Percentiles rank a stretch among this genome's conserved stretches.
These are phyloP conservation scores for Coniochaeta sp. DNA, from an alignment of 2,329 filamentous ascomycete genomes.

Conservation along the genomic window DNA sequence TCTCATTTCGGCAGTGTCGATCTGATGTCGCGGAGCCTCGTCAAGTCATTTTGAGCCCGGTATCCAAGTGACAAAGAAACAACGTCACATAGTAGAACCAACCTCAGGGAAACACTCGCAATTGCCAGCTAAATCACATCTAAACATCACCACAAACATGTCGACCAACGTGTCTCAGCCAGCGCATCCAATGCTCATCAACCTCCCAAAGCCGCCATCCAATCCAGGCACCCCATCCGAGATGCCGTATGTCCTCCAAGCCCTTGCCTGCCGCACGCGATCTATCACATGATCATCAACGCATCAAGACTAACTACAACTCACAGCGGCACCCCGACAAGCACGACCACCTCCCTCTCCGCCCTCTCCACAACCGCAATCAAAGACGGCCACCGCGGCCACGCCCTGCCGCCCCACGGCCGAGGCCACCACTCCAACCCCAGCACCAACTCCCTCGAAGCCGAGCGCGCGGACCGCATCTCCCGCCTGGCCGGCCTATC, in stretches of 20 bases:
- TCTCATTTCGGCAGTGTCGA: background rate
- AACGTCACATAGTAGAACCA: background rate
- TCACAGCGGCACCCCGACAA: constrained; percentile 83
- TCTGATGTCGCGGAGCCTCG: background rate
- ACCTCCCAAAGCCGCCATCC: constrained; percentile 74
- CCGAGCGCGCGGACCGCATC: constrained; percentile 90
- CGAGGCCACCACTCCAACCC: constrained; percentile 51
- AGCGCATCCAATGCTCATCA: constrained; percentile 65
- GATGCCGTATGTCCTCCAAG: constrained; percentile 60
- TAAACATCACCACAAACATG: background rate
- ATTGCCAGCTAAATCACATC: background rate
- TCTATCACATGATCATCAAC: background rate
- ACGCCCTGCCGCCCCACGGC: constrained; percentile 53
- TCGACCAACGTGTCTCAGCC: constrained; percentile 20
- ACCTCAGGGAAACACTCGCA: background rate
- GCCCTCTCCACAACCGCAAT: constrained; percentile 89
- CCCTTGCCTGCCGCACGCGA: constrained; percentile 1
- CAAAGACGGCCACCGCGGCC: constrained; percentile 89
- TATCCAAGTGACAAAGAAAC: background rate
- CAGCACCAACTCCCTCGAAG: constrained; percentile 71
- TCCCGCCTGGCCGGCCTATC: constrained; percentile 90
- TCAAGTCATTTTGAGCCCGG: background rate
- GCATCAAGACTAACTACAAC: too few relatives aligned
- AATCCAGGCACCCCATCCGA: constrained; percentile 83
- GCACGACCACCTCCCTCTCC: constrained; percentile 84